A percentile compares a stretch with the other conserved stretches of the same genome.
Evolutionary conservation across 768 basidiomycete genomes (phyloP).

Genomic region (Podaxis pistillaris): DNA sequence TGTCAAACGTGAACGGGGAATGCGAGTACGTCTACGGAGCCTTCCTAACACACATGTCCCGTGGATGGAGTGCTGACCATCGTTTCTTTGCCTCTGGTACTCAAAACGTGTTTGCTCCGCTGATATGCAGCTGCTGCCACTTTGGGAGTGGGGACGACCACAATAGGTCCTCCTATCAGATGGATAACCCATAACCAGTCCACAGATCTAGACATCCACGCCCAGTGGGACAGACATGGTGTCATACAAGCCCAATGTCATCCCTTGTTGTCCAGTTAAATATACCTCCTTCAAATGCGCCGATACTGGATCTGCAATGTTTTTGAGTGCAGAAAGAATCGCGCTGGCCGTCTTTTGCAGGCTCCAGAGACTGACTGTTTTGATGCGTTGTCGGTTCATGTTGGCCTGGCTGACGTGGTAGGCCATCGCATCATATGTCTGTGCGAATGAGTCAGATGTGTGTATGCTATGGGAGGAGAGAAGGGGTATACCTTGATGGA

Average conservation of each 20-base stretch:
- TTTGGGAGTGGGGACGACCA: not conserved
- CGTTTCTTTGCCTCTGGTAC: slow-evolving; percentile 40
- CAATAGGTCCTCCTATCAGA: not conserved
- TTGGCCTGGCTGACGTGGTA: slow-evolving; percentile 92
- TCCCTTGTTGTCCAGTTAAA: slow-evolving; percentile 13
- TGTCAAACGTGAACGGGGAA: slow-evolving; percentile 60
- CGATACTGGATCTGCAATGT: slow-evolving; percentile 69
- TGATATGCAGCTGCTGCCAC: not conserved
- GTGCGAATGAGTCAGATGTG: slow-evolving; percentile 8
- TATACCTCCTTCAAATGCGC: slow-evolving; percentile 45
- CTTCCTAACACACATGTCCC: slow-evolving; percentile 2
- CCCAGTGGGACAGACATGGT: slow-evolving; percentile 1
- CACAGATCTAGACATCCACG: not conserved
- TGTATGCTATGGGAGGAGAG: not conserved
- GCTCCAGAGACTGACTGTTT: slow-evolving; percentile 91
- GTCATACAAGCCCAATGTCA: slow-evolving; percentile 11
- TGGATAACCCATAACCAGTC: not conserved
- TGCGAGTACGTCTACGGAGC: slow-evolving; percentile 47
- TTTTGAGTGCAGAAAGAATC: slow-evolving; percentile 76
- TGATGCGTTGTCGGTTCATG: slow-evolving; percentile 80
- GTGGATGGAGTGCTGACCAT: slow-evolving; percentile 57
- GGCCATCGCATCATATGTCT: slow-evolving; percentile 91
- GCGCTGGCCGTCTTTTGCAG: slow-evolving; percentile 90
- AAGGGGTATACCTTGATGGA: slow-evolving; percentile 65
- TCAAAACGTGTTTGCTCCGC: not conserved